Conservation (phyloP, 2,329 filamentous ascomycete genomes). For the Penicillium freii region DNA sequence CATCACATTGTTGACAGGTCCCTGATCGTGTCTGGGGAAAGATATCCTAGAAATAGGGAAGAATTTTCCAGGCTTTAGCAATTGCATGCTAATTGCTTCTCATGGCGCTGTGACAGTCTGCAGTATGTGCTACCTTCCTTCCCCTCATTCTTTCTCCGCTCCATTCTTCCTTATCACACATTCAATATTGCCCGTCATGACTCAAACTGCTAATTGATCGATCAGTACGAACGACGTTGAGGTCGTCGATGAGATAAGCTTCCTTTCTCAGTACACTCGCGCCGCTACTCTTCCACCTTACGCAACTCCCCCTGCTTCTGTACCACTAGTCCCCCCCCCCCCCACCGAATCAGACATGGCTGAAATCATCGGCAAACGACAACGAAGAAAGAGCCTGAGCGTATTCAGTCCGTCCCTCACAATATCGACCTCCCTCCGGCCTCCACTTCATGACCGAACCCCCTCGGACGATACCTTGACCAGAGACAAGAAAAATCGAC, state of each 20-base stretch:
- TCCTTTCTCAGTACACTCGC: conserved; percentile 13
- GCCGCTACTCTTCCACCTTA: conserved; percentile 6
- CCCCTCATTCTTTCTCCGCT: conserved; percentile 23
- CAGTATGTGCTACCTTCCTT: conserved; percentile 28
- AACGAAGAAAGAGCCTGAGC: conserved; percentile 39
- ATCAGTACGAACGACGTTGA: conserved; percentile 29
- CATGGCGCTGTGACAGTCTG: conserved; percentile 33
- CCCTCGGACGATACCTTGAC: conserved; percentile 38
- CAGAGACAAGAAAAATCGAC: conserved; percentile 36
- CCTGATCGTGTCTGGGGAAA: conserved; percentile 1
- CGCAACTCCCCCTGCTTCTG: conserved; percentile 7
- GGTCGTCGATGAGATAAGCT: conserved; percentile 33
- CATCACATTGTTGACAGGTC: conserved; percentile 22
- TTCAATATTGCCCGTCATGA: background rate
- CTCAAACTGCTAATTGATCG: conserved; percentile 7
- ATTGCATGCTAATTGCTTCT: conserved; percentile 28
- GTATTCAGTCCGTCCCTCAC: conserved; percentile 33
- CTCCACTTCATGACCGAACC: conserved; percentile 34
- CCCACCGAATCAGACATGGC: conserved; percentile 29
- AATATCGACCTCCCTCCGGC: conserved; percentile 21
- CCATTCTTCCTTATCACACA: conserved; percentile 13
- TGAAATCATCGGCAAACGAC: conserved; percentile 32
- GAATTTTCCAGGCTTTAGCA: conserved; percentile 8
- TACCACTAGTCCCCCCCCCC: background rate
- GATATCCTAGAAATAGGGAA: conserved; percentile 2